Evolutionary conservation across 2,329 filamentous ascomycete genomes (phyloP).

Genomic region (Bipolaris victoriae): DNA sequence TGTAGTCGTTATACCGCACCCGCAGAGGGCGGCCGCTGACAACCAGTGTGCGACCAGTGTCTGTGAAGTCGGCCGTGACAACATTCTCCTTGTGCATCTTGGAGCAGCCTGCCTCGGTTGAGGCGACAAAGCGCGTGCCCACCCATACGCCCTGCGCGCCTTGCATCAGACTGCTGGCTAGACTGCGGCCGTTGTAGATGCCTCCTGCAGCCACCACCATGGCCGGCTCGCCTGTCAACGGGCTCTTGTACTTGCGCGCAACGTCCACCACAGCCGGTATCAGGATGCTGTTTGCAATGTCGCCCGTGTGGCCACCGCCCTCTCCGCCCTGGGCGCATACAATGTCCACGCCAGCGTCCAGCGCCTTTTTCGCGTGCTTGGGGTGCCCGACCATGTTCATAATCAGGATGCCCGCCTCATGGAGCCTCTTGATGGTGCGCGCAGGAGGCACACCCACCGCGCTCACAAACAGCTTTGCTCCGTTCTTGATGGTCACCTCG

Average conservation of each 20-base stretch:
- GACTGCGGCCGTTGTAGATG: conserved; percentile 78
- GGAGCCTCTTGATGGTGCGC: conserved; percentile 74
- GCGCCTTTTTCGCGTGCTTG: conserved; percentile 86
- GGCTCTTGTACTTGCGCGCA: conserved; percentile 72
- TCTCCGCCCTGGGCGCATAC: conserved; percentile 93
- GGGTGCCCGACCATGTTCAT: conserved; percentile 99
- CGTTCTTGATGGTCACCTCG: conserved; percentile 81
- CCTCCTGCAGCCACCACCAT: conserved; percentile 90
- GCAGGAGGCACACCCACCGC: conserved; percentile 86
- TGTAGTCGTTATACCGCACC: conserved; percentile 82
- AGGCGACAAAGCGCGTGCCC: conserved; percentile 88
- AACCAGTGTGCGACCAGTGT: conserved; percentile 82
- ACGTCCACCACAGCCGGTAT: conserved; percentile 88
- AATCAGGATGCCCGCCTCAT: conserved; percentile 78
- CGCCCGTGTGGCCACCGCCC: conserved; percentile 90
- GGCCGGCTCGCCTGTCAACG: conserved; percentile 71
- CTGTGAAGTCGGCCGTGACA: conserved; percentile 76
- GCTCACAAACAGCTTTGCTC: conserved; percentile 83
- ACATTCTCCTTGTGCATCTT: conserved; percentile 84
- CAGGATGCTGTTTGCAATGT: conserved; percentile 83
- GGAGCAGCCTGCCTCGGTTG: conserved; percentile 79
- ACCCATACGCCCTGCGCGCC: conserved; percentile 93
- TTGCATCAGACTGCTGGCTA: conserved; percentile 84
- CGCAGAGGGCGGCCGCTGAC: conserved; percentile 81
- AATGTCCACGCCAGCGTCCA: conserved; percentile 86